Conservation (phyloP, 768 basidiomycete genomes). For the Tricholoma terreum region DNA sequence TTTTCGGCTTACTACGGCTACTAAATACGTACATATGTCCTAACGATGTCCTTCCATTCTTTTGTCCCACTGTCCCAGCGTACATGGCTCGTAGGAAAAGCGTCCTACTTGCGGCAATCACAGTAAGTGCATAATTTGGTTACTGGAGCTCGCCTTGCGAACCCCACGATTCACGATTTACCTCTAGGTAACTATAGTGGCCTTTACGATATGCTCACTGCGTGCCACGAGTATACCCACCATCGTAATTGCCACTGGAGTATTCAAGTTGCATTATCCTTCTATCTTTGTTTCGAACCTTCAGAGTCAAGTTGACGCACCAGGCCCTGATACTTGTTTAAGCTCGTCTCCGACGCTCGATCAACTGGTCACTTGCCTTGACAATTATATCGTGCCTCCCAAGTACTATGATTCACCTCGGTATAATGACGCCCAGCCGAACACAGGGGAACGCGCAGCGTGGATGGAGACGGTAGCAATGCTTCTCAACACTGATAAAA, state of each 20-base stretch:
- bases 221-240: background rate
- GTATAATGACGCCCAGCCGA: slow-evolving; percentile 34
- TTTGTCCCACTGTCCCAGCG: too few relatives aligned
- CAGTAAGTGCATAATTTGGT: background rate
- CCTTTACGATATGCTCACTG: background rate
- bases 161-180: too few relatives aligned
- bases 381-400: slow-evolving; percentile 27
- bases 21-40: too few relatives aligned
- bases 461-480: slow-evolving; percentile 27
- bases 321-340: slow-evolving; percentile 5
- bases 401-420: slow-evolving; percentile 25
- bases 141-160: too few relatives aligned
- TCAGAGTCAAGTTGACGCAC: background rate
- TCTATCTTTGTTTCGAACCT: background rate
- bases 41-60: too few relatives aligned
- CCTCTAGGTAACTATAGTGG: background rate
- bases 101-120: background rate
- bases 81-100: too few relatives aligned
- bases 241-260: background rate
- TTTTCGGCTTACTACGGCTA: too few relatives aligned
- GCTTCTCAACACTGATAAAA: slow-evolving; percentile 27
- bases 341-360: slow-evolving; percentile 5
- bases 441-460: slow-evolving; percentile 18
- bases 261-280: background rate
- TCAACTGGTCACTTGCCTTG: slow-evolving; percentile 25